Evolutionary conservation across 768 basidiomycete genomes (phyloP), one percentile per base, ranked within the genome.

Genomic region (Gyrodon lividus): DNA sequence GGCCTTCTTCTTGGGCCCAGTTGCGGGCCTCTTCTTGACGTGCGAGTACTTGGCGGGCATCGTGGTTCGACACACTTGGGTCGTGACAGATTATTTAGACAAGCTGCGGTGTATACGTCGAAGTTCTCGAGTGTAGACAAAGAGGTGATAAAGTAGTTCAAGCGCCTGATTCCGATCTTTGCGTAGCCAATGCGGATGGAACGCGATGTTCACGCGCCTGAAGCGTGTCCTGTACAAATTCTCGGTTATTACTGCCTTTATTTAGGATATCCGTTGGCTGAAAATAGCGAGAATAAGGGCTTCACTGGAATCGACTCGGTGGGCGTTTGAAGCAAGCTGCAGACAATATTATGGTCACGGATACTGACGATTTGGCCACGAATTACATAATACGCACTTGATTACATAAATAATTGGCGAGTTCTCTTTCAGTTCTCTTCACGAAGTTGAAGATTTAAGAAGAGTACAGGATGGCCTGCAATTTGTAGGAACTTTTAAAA

Each of bases 41-140:
- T 87, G 84, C 22, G 84, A 86, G 68, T 86, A 86, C 61, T 86
- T 86, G 30, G 83, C 78, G 16, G 85, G 83, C 85, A 87, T 87
- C 3, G 48, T 63, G 10, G 26, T 43, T 48, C 20, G 19, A 10
- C 8, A 16, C n/a, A 35, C 46, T 7, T 40, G 30, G 34, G 26
- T 42, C 22, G n/a, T 28, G 10, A 19, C 28, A 9, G 17, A 23
- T 13, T 37, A 24, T 31, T 24, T 30, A 4, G 22, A 14, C 4
- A 17, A 26, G 13, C 22, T 39, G 16, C 14, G 23, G 43, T 17
- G 26, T 39, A 7, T 4, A 6, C 19, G 28, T 31, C 40, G 10
- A 20, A 23, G 9, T 42, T 17, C 26, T n/a, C 16, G 43, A 23
- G 19, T 13, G 40, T 41, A 43, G 31, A 41, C n/a, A 35, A 24